phyloP scores from a whole-genome alignment of 2,329 filamentous ascomycete genomes.

The Cyphellophora attinorum region DNA sequence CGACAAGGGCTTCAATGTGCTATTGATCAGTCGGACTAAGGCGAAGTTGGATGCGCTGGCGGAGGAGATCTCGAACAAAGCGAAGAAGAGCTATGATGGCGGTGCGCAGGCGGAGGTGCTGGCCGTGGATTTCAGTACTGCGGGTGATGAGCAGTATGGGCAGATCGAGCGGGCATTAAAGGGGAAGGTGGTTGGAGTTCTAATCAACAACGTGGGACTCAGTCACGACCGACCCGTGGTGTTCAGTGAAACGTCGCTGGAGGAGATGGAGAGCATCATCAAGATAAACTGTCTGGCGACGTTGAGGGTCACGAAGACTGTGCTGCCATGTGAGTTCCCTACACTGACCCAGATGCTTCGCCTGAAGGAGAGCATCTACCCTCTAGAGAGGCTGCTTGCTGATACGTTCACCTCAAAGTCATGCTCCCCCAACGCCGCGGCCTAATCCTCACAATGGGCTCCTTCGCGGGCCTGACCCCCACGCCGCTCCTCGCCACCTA shows the following conservation, averaged over 20 bases:
- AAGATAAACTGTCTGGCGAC: constrained; percentile 92
- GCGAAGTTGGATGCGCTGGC: constrained; percentile 77
- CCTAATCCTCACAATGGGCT: constrained; percentile 93
- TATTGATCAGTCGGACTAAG: constrained; percentile 91
- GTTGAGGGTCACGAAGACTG: constrained; percentile 73
- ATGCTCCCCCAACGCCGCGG: constrained; percentile 79
- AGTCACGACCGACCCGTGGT: constrained; percentile 88
- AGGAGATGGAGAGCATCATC: constrained; percentile 82
- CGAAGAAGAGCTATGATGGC: constrained; percentile 58
- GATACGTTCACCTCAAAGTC: too few relatives aligned
- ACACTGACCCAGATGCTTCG: too few relatives aligned
- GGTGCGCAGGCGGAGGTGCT: constrained; percentile 65
- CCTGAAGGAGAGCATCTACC: too few relatives aligned
- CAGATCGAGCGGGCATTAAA: constrained; percentile 58
- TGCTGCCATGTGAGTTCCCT: constrained; percentile 74
- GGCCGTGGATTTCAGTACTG: constrained; percentile 83
- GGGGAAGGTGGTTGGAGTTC: constrained; percentile 70
- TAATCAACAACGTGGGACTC: constrained; percentile 95
- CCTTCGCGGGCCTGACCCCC: constrained; percentile 84
- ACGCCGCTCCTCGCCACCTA: constrained; percentile 92
- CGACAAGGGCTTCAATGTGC: constrained; percentile 81
- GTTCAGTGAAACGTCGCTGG: constrained; percentile 67
- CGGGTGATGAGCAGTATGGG: constrained; percentile 63
- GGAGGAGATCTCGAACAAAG: constrained; percentile 64
- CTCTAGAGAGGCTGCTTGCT: too few relatives aligned